phyloP scores from a whole-genome alignment of 352 stramenopile species.

The Blastocystis sp. region DNA sequence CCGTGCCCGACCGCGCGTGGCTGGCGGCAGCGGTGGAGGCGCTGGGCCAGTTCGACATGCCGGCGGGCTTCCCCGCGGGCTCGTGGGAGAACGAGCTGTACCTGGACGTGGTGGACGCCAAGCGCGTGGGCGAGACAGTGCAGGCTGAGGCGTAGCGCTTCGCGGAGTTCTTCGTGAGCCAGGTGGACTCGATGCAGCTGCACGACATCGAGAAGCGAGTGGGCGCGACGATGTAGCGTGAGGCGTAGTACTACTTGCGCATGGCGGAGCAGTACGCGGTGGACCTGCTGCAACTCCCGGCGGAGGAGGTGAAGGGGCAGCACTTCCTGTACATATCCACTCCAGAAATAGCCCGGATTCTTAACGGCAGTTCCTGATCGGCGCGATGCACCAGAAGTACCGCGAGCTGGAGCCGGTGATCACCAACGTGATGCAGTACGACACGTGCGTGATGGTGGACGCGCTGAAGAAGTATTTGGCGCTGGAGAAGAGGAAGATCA shows the following conservation, averaged over 20 bases:
- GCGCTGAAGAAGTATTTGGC: constrained; percentile 32
- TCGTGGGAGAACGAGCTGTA: constrained; percentile 39
- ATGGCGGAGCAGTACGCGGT: constrained; percentile 29
- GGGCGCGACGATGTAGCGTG: neutral
- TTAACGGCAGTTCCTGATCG: constrained; percentile 32
- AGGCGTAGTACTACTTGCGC: constrained; percentile 33
- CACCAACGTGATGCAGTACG: constrained; percentile 20
- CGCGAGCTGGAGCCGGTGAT: constrained; percentile 20
- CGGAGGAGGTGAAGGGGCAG: neutral
- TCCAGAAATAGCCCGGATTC: neutral
- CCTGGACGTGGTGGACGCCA: constrained; percentile 2
- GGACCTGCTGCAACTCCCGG: neutral
- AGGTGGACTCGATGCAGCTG: constrained; percentile 35
- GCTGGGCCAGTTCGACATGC: neutral
- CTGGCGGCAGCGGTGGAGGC: neutral
- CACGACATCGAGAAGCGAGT: constrained; percentile 50
- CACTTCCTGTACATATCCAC: constrained; percentile 31
- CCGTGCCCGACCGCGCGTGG: constrained; percentile 16
- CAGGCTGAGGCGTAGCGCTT: constrained; percentile 6
- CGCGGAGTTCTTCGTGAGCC: constrained; percentile 26
- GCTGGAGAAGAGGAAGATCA: neutral
- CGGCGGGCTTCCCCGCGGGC: constrained; percentile 1
- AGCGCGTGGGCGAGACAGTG: neutral
- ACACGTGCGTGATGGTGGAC: constrained; percentile 49
- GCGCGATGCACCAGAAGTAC: constrained; percentile 60